These are phyloP conservation scores for Penicillium brevicompactum DNA, from an alignment of 2,329 filamentous ascomycete genomes.

Conservation along the genomic window DNA sequence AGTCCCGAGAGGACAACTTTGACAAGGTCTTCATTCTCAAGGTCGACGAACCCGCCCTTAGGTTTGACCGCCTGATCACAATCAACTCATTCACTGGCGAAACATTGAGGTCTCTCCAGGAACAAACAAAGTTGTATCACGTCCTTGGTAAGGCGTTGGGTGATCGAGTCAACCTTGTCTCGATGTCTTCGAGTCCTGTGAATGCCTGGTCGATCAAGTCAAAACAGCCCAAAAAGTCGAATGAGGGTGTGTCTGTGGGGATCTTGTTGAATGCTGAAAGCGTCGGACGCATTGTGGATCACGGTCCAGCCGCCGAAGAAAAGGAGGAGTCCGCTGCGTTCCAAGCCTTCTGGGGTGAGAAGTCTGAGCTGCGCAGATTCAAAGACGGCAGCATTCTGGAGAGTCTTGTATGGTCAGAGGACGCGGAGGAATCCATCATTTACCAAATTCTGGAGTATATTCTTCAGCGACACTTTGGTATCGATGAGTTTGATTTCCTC, in stretches of 20 bases:
- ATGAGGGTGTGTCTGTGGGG: constrained; percentile 58
- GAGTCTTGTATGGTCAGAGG: constrained; percentile 80
- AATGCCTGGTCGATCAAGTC: constrained; percentile 53
- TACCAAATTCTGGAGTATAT: constrained; percentile 78
- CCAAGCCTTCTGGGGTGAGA: constrained; percentile 91
- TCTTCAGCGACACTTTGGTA: constrained; percentile 68
- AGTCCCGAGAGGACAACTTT: constrained; percentile 76
- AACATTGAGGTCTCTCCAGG: constrained; percentile 31
- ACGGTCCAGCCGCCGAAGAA: constrained; percentile 82
- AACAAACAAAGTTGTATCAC: constrained; percentile 55
- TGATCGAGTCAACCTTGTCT: constrained; percentile 71
- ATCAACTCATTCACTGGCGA: constrained; percentile 31
- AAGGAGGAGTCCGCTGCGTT: constrained; percentile 81
- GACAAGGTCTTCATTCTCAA: constrained; percentile 77
- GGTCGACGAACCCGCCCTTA: constrained; percentile 53
- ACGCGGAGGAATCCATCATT: constrained; percentile 64
- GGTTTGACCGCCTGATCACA: constrained; percentile 57
- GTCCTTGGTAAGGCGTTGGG: constrained; percentile 71
- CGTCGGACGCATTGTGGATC: constrained; percentile 76
- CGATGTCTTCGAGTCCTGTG: constrained; percentile 52
- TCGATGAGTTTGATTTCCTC: constrained; percentile 56
- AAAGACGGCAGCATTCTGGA: constrained; percentile 93
- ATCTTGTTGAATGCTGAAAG: constrained; percentile 73
- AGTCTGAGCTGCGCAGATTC: constrained; percentile 89
- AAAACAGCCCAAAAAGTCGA: constrained; percentile 31